Conservation (phyloP, 345 rosid species). For the Tarenaya hassleriana region DNA sequence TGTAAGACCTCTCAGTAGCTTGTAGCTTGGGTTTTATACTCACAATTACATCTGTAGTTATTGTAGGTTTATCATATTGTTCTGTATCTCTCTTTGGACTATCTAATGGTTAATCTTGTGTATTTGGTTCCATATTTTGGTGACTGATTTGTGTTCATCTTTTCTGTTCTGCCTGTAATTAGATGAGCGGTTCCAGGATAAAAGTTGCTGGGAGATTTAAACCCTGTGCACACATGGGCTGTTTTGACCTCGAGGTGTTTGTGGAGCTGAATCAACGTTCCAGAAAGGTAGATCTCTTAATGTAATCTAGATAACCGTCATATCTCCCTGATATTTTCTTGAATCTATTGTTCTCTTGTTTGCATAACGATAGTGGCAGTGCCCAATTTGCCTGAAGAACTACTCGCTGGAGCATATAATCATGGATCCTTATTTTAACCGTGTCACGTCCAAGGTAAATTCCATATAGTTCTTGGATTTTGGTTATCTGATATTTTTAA, state of each 20-base stretch:
- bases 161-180: conserved; percentile 7
- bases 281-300: conserved; percentile 67
- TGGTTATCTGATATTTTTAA: background rate
- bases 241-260: conserved; percentile 93
- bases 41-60: no score
- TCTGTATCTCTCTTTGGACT: conserved; percentile 4
- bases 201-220: conserved; percentile 93
- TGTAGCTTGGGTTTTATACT: background rate
- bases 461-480: background rate
- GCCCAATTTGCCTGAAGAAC: conserved; percentile 89
- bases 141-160: conserved; percentile 5
- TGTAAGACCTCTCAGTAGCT: conserved; percentile 41
- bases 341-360: conserved; percentile 16
- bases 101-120: background rate
- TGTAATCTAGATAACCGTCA: background rate
- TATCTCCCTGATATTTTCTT: conserved; percentile 12
- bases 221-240: conserved; percentile 93
- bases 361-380: conserved; percentile 75
- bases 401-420: conserved; percentile 75
- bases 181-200: conserved; percentile 99
- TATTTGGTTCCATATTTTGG: background rate
- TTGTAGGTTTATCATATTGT: conserved; percentile 6
- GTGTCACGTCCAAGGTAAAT: conserved; percentile 70
- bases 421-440: conserved; percentile 84
- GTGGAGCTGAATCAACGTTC: conserved; percentile 95